Base-by-base conservation (phyloP, 495 filamentous ascomycete genomes). In the Tuber borchii region DNA sequence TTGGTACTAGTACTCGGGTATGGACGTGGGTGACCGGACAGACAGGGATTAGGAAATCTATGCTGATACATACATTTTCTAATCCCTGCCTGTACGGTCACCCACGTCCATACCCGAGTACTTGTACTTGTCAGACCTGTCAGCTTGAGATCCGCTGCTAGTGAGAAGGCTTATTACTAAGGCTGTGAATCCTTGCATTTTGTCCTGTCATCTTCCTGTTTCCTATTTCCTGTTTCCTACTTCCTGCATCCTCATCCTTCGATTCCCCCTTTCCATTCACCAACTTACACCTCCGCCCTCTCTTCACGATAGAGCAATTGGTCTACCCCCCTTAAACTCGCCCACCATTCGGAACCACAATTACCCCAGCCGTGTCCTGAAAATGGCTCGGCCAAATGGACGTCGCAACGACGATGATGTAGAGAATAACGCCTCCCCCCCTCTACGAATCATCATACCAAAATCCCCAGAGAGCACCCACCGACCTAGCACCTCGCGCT, bases 401-500 rank as follows among this genome's bases (percentile, higher is more conserved):
- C 26, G 9, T 34, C 26, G 56, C 26, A 65, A 31, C 56, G 56
- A 65, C 34, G 56, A 65, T 34, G 26, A 65, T 19, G 10, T 65
- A 6, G 56, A 65, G 56, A 34, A 34, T 34, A 34, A 34, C 26
- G 12, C 56, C 56, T 31, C 56, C 26, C 56, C 51, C n/a, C 51
- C 56, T 65, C 26, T 65, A 14, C 56, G 14, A 19, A 34, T 65
- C 56, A 8, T 65, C 56, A 9, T 65, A 17, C 56, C 56, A 7
- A 79, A 79, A 76, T 79, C 76, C 8, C 76, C 78, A 48, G 12
- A 69, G n/a, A 79, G 70, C 14, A 39, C 26, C 40, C 61, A 79
- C 45, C 77, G 76, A 9, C 78, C 78, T 17, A 76, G 74, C 31
- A 22, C 73, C 26, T 79, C 71, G 68, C 81, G 75, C 22, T 82